phyloP scores from a whole-genome alignment of 2,329 filamentous ascomycete genomes.

The Triangularia verruculosa region DNA sequence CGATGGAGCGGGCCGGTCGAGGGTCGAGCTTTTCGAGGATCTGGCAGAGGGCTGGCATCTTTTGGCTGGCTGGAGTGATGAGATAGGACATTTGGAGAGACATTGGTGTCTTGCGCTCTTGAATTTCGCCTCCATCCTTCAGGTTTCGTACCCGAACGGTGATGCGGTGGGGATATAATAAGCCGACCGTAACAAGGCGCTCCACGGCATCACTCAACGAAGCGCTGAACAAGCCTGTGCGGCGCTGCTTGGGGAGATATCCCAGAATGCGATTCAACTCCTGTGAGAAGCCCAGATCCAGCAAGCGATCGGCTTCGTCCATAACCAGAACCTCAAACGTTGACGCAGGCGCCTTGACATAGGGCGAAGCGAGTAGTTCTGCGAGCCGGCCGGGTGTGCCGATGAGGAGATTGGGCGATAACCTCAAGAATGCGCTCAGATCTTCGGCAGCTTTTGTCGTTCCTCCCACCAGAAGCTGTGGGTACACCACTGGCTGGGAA shows the following conservation, averaged over 20 bases:
- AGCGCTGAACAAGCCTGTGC: slow-evolving; percentile 91
- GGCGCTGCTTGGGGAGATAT: slow-evolving; percentile 83
- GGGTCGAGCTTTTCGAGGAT: slow-evolving; percentile 69
- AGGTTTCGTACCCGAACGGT: slow-evolving; percentile 84
- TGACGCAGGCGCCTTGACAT: slow-evolving; percentile 83
- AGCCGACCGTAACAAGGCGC: slow-evolving; percentile 85
- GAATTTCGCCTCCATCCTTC: slow-evolving; percentile 60
- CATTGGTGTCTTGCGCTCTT: slow-evolving; percentile 86
- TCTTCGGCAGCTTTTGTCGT: slow-evolving; percentile 78
- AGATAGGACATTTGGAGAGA: slow-evolving; percentile 91
- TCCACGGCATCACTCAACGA: slow-evolving; percentile 94
- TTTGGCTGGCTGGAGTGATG: slow-evolving; percentile 70
- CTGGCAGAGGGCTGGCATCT: slow-evolving; percentile 70
- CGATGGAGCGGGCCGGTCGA: slow-evolving; percentile 76
- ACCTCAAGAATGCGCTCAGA: slow-evolving; percentile 76
- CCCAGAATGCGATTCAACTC: slow-evolving; percentile 83
- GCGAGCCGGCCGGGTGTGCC: slow-evolving; percentile 87
- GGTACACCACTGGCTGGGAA: slow-evolving; percentile 59
- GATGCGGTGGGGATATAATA: slow-evolving; percentile 93
- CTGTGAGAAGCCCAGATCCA: slow-evolving; percentile 92
- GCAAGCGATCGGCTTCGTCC: slow-evolving; percentile 87
- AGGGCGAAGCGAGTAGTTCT: slow-evolving; percentile 79
- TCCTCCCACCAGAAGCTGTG: slow-evolving; percentile 85
- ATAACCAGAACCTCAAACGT: slow-evolving; percentile 90
- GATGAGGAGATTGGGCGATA: slow-evolving; percentile 83